Base-by-base conservation (phyloP, 495 filamentous ascomycete genomes). In the Neurospora sp. region DNA sequence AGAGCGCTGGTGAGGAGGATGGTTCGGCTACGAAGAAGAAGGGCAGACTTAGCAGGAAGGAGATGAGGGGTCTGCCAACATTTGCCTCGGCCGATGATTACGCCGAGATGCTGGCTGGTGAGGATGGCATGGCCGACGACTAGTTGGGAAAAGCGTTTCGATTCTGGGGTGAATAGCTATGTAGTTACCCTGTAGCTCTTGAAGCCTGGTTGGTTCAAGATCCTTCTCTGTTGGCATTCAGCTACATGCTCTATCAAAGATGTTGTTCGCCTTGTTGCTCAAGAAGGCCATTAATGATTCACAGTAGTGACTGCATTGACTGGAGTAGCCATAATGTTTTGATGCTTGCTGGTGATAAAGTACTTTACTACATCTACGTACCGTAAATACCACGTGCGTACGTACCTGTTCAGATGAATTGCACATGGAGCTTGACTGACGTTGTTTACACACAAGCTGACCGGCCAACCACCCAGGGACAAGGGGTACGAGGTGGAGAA, bases 61-160 rank as follows among this genome's bases (percentile, higher is more conserved):
- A 94, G 87, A 83, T 98, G 77, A 96, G 92, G 86, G 87, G 88
- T 75, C 84, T 99, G 74, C 96, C 96, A 4, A 96, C 89, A 0
- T 99, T 98, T 83, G 96, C 96, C 27, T 94, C 92, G 39, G 90
- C 86, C 22, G 96, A 98, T 27, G 96, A 99, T 77, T 98, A 98
- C 82, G 95, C 94, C 35, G 91, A 91, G 74, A 86, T 98, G 85
- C 78, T 99, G 76, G 92, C 85, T 14, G 89, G 85, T 70, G 93
- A 94, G 73, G 90, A 91, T 44, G 89, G 87, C 42, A 71, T 82
- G 74, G 77, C 79, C 31, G 73, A 75, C 18, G 44, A 74, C 11
- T 61, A 61, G 53, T 31, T 27, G 22, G 53, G 53, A 61, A 31
- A 31, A 59, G 22, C 22, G 20, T 14, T 61, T 61, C 10, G 22